phyloP scores from a whole-genome alignment of 208 protist genomes.

The Wallacemonas sp. region DNA sequence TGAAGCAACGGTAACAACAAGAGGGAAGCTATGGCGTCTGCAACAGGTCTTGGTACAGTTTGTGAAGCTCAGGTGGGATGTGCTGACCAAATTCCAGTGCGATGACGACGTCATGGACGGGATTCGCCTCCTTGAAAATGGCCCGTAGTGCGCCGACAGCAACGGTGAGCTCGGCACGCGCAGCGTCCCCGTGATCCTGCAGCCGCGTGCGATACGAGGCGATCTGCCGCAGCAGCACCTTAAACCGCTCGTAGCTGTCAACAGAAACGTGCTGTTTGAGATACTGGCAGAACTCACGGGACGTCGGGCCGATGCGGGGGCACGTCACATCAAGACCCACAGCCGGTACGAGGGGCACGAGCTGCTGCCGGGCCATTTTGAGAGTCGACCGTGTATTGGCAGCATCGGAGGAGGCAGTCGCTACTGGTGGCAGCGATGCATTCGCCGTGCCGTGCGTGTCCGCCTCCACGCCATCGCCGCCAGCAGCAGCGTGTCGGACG shows the following conservation, averaged over 20 bases:
- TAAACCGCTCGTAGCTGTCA: constrained; percentile 63
- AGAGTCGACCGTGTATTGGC: not conserved
- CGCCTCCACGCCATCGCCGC: not conserved
- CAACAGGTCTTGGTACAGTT: constrained; percentile 54
- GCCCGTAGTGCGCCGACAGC: constrained; percentile 25
- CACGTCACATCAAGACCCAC: not conserved
- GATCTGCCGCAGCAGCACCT: constrained; percentile 51
- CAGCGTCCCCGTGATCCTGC: constrained; percentile 4
- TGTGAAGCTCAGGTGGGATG: constrained; percentile 72
- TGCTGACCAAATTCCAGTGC: constrained; percentile 64
- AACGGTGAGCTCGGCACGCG: constrained; percentile 14
- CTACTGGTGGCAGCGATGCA: not conserved
- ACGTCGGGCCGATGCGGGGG: constrained; percentile 40
- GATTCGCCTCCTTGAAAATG: constrained; percentile 55
- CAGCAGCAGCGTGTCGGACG: not conserved
- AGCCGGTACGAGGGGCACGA: not conserved
- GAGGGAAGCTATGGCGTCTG: not conserved
- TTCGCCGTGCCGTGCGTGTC: not conserved
- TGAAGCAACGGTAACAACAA: not conserved
- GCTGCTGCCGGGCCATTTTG: constrained; percentile 1
- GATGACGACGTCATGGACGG: constrained; percentile 24
- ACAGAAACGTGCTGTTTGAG: constrained; percentile 56
- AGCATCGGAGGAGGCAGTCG: not conserved
- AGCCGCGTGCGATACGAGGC: constrained; percentile 31
- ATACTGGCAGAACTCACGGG: constrained; percentile 85